Evolutionary conservation across 805 yeast genomes (phyloP).

Genomic region (Lipomyces anomalus): DNA sequence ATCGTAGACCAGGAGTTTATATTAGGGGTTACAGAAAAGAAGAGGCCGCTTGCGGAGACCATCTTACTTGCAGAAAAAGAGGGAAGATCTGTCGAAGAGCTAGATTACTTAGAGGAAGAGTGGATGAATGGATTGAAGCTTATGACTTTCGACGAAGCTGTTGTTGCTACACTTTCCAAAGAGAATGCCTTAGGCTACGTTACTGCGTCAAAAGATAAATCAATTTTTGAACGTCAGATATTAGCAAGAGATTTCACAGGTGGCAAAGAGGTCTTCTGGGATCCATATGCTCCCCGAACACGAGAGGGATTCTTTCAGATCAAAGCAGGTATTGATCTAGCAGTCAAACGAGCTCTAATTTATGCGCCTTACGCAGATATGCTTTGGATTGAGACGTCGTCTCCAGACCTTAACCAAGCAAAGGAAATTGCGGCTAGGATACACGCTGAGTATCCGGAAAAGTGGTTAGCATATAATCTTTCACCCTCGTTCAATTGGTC

Average conservation of each 20-base stretch:
- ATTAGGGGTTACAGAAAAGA: conserved; percentile 40
- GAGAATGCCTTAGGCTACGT: too few relatives aligned
- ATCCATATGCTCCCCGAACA: conserved; percentile 53
- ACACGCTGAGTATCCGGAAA: conserved; percentile 45
- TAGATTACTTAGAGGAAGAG: conserved; percentile 39
- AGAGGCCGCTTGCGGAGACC: conserved; percentile 43
- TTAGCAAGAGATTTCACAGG: too few relatives aligned
- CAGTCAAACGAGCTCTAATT: conserved; percentile 48
- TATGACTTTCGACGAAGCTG: conserved; percentile 49
- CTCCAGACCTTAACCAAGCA: conserved; percentile 51
- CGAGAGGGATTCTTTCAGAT: conserved; percentile 52
- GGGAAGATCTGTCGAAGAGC: conserved; percentile 36
- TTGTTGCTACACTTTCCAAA: too few relatives aligned
- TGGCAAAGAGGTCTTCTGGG: conserved; percentile 41
- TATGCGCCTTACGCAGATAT: conserved; percentile 57
- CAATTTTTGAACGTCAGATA: too few relatives aligned
- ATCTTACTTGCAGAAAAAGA: conserved; percentile 40
- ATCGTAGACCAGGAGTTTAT: conserved; percentile 54
- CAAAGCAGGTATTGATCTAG: conserved; percentile 47
- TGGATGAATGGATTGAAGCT: conserved; percentile 44
- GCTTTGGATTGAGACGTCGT: conserved; percentile 59
- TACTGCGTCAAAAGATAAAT: too few relatives aligned
- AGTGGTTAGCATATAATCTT: conserved; percentile 54
- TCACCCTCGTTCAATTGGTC: conserved; percentile 60
- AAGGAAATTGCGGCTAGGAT: conserved; percentile 42